phyloP scores from a whole-genome alignment of 257 asterid genomes.

The Paulownia fortunei region DNA sequence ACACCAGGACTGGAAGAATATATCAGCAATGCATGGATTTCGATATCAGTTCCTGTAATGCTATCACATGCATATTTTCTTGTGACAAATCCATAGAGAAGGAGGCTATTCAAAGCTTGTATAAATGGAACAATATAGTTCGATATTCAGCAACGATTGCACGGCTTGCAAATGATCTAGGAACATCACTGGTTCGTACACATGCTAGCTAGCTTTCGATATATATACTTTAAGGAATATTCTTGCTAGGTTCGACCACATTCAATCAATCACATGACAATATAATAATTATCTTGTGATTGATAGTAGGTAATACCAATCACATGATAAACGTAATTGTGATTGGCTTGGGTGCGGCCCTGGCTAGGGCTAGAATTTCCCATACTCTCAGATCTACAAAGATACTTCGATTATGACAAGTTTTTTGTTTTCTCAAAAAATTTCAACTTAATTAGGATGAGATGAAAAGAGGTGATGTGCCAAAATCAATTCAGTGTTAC shows the following conservation, averaged over 20 bases:
- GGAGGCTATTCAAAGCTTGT: conserved; percentile 34
- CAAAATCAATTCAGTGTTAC: conserved; percentile 50
- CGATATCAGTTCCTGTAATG: conserved; percentile 43
- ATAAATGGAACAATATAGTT: conserved; percentile 33
- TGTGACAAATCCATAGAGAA: conserved; percentile 42
- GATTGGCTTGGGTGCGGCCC: too few species aligned
- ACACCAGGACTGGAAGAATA: conserved; percentile 50
- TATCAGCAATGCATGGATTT: conserved; percentile 51
- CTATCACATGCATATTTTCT: conserved; percentile 44
- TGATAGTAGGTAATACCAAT: too few species aligned
- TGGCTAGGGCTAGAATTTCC: too few species aligned
- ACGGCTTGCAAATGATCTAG: conserved; percentile 57
- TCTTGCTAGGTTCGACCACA: not conserved
- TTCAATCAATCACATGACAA: too few species aligned
- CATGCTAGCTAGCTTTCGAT: too few species aligned
- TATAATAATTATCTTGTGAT: too few species aligned
- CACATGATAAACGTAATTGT: too few species aligned
- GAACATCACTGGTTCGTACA: conserved; percentile 50
- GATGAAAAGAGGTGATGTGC: conserved; percentile 47
- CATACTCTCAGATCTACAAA: too few species aligned
- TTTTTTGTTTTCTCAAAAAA: not conserved
- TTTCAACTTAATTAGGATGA: conserved; percentile 29
- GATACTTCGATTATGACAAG: too few species aligned
- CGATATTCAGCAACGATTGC: conserved; percentile 38
- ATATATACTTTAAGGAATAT: too few species aligned